phyloP scores from a whole-genome alignment of 768 basidiomycete genomes.

The Trametes cinnabarina region DNA sequence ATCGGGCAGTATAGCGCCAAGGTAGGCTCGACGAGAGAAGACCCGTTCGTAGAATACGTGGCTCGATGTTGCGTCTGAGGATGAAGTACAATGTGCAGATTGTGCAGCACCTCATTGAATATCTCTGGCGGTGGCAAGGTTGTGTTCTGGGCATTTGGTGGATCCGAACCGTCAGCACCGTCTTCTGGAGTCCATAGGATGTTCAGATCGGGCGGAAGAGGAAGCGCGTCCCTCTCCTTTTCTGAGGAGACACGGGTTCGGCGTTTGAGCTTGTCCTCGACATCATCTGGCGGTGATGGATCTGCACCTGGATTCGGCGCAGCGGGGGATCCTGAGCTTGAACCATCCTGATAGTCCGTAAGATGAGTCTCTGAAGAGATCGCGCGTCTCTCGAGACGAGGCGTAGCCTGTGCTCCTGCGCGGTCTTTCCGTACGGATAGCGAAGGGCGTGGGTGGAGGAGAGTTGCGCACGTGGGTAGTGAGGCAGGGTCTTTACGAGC shows the following conservation, averaged over 20 bases:
- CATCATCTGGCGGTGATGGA: slow-evolving; percentile 35
- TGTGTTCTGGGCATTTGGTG: slow-evolving; percentile 28
- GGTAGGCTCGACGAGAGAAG: slow-evolving; percentile 69
- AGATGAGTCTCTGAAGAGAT: slow-evolving; percentile 35
- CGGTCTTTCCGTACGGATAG: slow-evolving; percentile 33
- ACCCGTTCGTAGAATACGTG: slow-evolving; percentile 51
- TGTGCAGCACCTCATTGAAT: slow-evolving; percentile 72
- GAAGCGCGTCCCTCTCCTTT: slow-evolving; percentile 32
- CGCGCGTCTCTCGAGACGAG: slow-evolving; percentile 27
- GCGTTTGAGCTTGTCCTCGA: slow-evolving; percentile 36
- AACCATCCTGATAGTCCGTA: slow-evolving; percentile 14
- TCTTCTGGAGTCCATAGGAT: slow-evolving; percentile 63
- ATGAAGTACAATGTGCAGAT: slow-evolving; percentile 73
- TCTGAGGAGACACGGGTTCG: slow-evolving; percentile 33
- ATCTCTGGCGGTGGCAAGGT: slow-evolving; percentile 70
- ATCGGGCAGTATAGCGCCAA: slow-evolving; percentile 87
- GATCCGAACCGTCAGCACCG: not conserved
- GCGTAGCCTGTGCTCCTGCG: slow-evolving; percentile 17
- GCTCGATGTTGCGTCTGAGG: slow-evolving; percentile 80
- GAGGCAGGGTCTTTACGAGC: slow-evolving; percentile 28
- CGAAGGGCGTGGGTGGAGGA: slow-evolving; percentile 30
- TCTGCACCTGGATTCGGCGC: slow-evolving; percentile 22
- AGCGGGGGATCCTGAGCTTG: slow-evolving; percentile 9
- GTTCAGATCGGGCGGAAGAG: slow-evolving; percentile 52
- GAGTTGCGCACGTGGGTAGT: slow-evolving; percentile 28